Base-by-base conservation (phyloP, 2,329 filamentous ascomycete genomes). In the Byssochlamys sp. region DNA sequence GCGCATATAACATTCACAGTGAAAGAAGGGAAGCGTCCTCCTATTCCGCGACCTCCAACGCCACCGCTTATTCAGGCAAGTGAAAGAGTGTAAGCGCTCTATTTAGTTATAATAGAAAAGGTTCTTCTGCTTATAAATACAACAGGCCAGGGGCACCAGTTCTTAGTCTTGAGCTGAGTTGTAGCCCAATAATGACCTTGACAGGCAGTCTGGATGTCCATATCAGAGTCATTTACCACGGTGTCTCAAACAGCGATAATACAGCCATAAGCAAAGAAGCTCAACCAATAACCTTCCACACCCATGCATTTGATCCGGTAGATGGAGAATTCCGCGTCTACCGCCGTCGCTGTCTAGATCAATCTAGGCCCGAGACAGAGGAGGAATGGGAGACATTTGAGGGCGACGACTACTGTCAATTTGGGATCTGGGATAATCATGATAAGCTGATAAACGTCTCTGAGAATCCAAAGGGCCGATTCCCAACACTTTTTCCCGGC, bases 201-300 rank as follows among this genome's bases (percentile, higher is more conserved):
- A 45, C 35, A 7, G 35, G 35, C 14, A 45, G 35, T 19, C 14
- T 45, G 3, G 5, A 19, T n/a, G 35, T 45, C 35, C 35, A 19
- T 45, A 45, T 19, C 14, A 45, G 14, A 45, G 56, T 57, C 51
- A 54, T 54, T 24, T 57, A 57, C 39, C 56, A 57, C 27, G 24
- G 56, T 28, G 31, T 49, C 7, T 50, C 35, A 49, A 24, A 31
- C 55, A 45, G 50, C 51, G 53, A 57, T 45, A 45, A 45, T 45
- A 14, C 35, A 45, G 19, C 35, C n/a, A 45, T 14, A 45, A 14
- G n/a, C 14, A 4, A 57, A 48, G 26, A 28, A 12, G 24, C 51
- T 9, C 51, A 11, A 31, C 56, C 56, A 6, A 57, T 57, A 51
- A 54, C 35, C 19, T 57, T 57, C 56, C 56, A 57, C 56, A 45